These are phyloP conservation scores for Geosmithia morbida DNA, from an alignment of 2,329 filamentous ascomycete species.

Conservation along the genomic window DNA sequence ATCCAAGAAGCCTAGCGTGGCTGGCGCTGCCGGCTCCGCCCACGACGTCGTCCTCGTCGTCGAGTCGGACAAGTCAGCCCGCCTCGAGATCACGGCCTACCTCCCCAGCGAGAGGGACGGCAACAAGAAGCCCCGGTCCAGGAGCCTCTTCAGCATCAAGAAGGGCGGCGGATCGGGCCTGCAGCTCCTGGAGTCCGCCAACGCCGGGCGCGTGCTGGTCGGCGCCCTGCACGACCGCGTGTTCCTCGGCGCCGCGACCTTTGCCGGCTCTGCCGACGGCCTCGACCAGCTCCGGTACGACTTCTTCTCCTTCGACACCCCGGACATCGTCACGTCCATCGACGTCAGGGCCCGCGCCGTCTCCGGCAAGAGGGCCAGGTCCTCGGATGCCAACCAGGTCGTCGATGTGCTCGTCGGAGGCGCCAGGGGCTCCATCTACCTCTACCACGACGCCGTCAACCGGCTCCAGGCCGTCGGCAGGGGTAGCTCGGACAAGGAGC, in stretches of 20 bases:
- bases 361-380: conserved; percentile 1
- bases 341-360: conserved; percentile 37
- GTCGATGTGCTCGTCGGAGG: conserved; percentile 72
- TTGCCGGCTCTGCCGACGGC: conserved; percentile 5
- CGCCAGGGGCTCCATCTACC: conserved; percentile 58
- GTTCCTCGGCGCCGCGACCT: conserved; percentile 16
- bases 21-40: conserved; percentile 13
- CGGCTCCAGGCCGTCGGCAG: conserved; percentile 34
- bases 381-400: conserved; percentile 15
- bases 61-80: conserved; percentile 21
- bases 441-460: conserved; percentile 64
- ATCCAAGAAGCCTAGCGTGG: background rate
- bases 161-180: conserved; percentile 17
- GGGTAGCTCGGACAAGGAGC: conserved; percentile 25
- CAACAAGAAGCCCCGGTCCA: conserved; percentile 11
- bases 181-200: conserved; percentile 30
- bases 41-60: conserved; percentile 33
- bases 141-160: conserved; percentile 20
- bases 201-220: conserved; percentile 41
- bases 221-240: conserved; percentile 21
- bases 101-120: conserved; percentile 9
- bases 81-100: conserved; percentile 30
- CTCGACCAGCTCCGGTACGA: conserved; percentile 28
- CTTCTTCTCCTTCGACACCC: conserved; percentile 42
- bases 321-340: conserved; percentile 51